Percentiles rank a stretch among this genome's conserved stretches.
Conservation (phyloP, 2,329 filamentous ascomycete genomes). For the Apiospora phragmitis region DNA sequence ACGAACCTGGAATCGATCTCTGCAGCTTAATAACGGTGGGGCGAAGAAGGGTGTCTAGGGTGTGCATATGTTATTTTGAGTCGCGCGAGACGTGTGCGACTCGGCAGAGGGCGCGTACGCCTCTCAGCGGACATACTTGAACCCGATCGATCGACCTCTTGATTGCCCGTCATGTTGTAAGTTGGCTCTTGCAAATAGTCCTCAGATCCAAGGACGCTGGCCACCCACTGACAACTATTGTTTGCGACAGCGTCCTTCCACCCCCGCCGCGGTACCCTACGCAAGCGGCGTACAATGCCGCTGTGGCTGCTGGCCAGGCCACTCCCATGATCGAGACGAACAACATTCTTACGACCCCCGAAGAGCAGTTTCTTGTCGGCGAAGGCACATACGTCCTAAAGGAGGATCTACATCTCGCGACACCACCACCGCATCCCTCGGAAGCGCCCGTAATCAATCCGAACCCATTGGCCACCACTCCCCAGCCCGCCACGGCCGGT, state of each 20-base stretch:
- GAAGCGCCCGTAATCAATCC: slow-evolving; percentile 85
- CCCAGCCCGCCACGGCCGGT: slow-evolving; percentile 80
- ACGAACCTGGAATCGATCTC: too few relatives aligned
- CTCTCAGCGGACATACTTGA: neutral
- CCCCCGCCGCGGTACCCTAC: slow-evolving; percentile 83
- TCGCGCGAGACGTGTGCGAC: neutral
- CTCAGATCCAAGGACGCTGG: neutral
- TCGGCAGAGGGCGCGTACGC: neutral
- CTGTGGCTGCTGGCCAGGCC: slow-evolving; percentile 66
- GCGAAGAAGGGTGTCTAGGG: too few relatives aligned
- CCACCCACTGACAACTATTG: neutral
- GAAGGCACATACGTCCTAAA: slow-evolving; percentile 91
- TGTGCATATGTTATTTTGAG: too few relatives aligned
- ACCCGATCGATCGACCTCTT: neutral
- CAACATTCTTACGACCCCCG: slow-evolving; percentile 81
- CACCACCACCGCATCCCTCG: slow-evolving; percentile 91
- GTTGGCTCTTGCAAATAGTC: slow-evolving; percentile 8
- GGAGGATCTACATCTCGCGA: slow-evolving; percentile 89
- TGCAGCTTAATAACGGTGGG: too few relatives aligned
- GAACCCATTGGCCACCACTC: slow-evolving; percentile 85
- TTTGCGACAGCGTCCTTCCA: slow-evolving; percentile 68
- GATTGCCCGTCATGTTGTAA: slow-evolving; percentile 29
- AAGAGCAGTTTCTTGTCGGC: slow-evolving; percentile 88
- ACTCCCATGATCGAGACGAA: slow-evolving; percentile 88
- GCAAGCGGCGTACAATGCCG: slow-evolving; percentile 71